Base-by-base conservation (phyloP, 2,329 filamentous ascomycete genomes). In the Trichocomaceae sp. region DNA sequence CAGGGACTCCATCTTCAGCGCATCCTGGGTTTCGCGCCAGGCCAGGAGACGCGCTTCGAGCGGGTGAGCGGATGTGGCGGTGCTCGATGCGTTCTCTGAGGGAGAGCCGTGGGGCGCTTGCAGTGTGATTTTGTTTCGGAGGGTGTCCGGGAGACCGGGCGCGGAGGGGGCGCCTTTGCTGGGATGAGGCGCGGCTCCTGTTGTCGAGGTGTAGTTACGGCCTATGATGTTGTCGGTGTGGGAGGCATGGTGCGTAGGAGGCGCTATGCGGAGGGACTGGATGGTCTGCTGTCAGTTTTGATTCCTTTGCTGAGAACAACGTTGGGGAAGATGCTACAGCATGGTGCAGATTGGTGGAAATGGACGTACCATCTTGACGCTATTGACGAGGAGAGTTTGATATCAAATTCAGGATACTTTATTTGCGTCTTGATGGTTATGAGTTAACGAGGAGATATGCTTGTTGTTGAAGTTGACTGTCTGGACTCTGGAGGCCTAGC, bases 21-120 rank as follows among this genome's bases (percentile, higher is more conserved):
- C 72, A 65, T 96, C 87, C 75, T 96, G 92, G 42, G 91, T 96
- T 56, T 85, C 79, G 74, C 92, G 88, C 93, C 93, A 99, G 68
- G 85, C 82, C 67, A 86, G 83, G 57, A 99, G 87, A 59, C 93
- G 90, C 52, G 88, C 79, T 77, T 97, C 93, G 66, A 99, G 88
- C 0, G 93, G 93, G 79, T 99, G 93, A 2, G 86, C 76, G 44
- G 84, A 88, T 60, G 82, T 75, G n/a, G 86, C 78, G 47, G 64
- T 60, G 31, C 58, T 58, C 44, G 69, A 68, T 54, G 68, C 66
- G 60, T 63, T 68, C 57, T 73, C 66, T 55, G 75, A 66, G 51
- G 75, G 70, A 52, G 75, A 69, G 56, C 79, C 73, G 62, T 73
- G 69, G 61, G 73, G 64, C 53, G 81, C 72, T 49, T 77, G 77